Conservation (phyloP, 2,329 filamentous ascomycete species). For the Chrysosporium queenslandicum region DNA sequence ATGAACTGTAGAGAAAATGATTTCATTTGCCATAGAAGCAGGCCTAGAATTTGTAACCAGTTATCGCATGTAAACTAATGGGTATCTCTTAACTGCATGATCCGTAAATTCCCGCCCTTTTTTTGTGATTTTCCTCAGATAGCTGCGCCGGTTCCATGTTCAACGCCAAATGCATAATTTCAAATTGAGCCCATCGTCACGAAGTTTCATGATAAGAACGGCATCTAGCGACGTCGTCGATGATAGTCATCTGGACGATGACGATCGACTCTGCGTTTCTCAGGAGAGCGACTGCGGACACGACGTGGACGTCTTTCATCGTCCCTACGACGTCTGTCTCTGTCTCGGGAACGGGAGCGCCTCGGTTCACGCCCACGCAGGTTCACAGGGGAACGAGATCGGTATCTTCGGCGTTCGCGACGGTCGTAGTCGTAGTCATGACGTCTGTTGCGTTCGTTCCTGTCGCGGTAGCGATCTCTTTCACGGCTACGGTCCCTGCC, state of each 20-base stretch:
- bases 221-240: constrained; percentile 21
- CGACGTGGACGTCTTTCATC: constrained; percentile 22
- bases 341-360: constrained; percentile 20
- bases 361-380: constrained; percentile 6
- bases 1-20: constrained; percentile 39
- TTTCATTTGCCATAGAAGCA: neutral
- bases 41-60: neutral
- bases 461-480: constrained; percentile 14
- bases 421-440: constrained; percentile 25
- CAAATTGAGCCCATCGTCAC: neutral
- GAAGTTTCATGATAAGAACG: neutral
- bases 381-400: constrained; percentile 15
- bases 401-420: constrained; percentile 27
- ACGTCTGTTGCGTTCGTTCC: constrained; percentile 40
- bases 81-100: constrained; percentile 14
- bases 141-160: neutral
- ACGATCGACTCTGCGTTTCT: constrained; percentile 5
- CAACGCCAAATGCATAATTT: neutral
- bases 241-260: constrained; percentile 21
- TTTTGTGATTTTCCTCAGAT: constrained; percentile 5
- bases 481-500: constrained; percentile 19
- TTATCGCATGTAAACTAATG: constrained; percentile 4
- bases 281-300: constrained; percentile 20
- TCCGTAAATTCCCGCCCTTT: constrained; percentile 7
- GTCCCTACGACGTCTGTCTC: constrained; percentile 22